phyloP scores from a whole-genome alignment of 1,139 yeast genomes.

The Starmera stellimalicola region DNA sequence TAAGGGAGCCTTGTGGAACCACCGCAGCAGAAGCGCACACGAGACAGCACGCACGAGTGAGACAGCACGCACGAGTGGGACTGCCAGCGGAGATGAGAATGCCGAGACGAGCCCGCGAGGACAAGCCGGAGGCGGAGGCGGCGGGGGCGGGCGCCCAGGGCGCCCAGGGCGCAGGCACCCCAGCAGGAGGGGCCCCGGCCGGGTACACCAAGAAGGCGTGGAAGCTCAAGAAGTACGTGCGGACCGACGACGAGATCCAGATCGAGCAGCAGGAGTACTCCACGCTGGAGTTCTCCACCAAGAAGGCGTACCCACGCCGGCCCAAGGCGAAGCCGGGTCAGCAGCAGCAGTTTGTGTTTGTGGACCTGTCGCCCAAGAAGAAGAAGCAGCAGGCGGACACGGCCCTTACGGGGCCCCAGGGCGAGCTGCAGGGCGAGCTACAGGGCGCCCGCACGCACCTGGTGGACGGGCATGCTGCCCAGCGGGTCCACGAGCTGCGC shows the following conservation, averaged over 20 bases:
- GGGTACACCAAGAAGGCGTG: conserved; percentile 15
- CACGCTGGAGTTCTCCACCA: conserved; percentile 23
- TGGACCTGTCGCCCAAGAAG: conserved; percentile 44
- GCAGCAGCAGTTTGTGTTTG: conserved; percentile 41
- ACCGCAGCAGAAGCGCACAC: no score
- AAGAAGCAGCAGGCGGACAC: conserved; percentile 6
- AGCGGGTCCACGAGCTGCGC: no score
- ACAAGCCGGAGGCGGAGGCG: not conserved
- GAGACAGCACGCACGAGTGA: no score
- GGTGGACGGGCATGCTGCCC: no score
- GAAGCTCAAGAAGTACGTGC: conserved; percentile 17
- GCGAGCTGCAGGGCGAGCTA: no score
- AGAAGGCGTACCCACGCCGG: conserved; percentile 39
- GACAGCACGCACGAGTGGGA: no score
- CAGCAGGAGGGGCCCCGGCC: not conserved
- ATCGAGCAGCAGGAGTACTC: conserved; percentile 15
- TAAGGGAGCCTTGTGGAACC: no score
- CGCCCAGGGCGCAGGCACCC: not conserved
- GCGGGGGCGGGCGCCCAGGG: not conserved
- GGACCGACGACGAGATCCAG: conserved; percentile 14
- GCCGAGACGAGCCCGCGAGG: not conserved
- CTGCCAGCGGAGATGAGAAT: no score
- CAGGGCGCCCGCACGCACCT: no score
- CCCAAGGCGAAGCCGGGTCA: conserved; percentile 47
- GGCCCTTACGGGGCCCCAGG: no score